Base-by-base conservation (phyloP, 176 grass and related monocot species). In the Avena atlantica region DNA sequence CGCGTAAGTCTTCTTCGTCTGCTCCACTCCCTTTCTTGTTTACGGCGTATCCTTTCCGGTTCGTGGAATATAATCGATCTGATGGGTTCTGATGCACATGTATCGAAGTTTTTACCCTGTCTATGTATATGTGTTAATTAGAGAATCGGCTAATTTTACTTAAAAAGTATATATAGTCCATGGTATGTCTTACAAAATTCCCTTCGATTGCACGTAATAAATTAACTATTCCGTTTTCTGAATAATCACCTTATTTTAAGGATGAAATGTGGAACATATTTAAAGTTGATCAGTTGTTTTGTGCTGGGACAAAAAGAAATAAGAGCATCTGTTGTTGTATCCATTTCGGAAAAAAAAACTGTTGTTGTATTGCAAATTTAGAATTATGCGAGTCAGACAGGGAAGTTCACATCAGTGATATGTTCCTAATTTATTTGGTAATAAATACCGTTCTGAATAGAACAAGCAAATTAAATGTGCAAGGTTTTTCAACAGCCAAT, bases 1-100 rank as follows among this genome's bases (percentile, higher is more conserved):
- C 68, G 90, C 85, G 97, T 98, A 96, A 82, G 90, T 16, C 74
- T 29, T 29, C 1, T 29, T 29, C 1, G 27, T 2, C 13, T 63
- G 12, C 56, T 34, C 12, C 48, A 40, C 50, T 84, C 36, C 37
- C 3, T 20, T 12, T 42, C 34, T 12, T 34, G 27, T 36, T 36
- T 82, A 42, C 45, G 24, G 24, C n/a, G 40, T 58, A 19, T 86
- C 19, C 82, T 20, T 86, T 29, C 71, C 24, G 9, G 20, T 29
- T 25, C 19, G 20, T 23, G 65, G 65, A 66, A 19, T 81, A 53
- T 61, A 64, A 19, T 24, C 55, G 29, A 78, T 66, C 20, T 44
- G 8, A 29, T 66, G 31, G 40, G 40, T 42, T 42, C 27, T 29
- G 27, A 1, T 1, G 27, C 70, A 8, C 70, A 73, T 73, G 70